Percentiles rank a stretch among this genome's conserved stretches.
Evolutionary conservation across 371 early-diverging fungal species (phyloP).

Genomic region (Apophysomyces ossiformis): DNA sequence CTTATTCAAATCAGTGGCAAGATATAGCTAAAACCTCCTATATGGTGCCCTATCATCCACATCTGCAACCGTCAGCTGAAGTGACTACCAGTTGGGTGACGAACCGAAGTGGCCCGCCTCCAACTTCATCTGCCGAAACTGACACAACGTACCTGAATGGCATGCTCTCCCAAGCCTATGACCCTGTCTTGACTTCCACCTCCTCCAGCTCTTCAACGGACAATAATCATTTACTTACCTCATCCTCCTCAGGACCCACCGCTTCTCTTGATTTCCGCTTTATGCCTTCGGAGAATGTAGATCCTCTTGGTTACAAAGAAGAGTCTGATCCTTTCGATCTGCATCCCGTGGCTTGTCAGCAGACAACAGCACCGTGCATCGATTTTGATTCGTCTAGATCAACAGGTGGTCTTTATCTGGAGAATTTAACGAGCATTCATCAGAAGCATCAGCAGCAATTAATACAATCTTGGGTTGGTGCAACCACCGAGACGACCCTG

Average conservation of each 20-base stretch:
- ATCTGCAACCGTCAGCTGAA: background rate
- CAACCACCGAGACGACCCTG: background rate
- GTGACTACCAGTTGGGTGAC: background rate
- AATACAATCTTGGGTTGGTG: conserved; percentile 31
- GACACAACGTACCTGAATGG: background rate
- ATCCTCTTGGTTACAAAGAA: background rate
- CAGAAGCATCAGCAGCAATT: conserved; percentile 25
- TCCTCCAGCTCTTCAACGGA: conserved; percentile 1
- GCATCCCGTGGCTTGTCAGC: background rate
- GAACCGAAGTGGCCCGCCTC: background rate
- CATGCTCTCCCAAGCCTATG: background rate
- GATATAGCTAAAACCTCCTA: background rate
- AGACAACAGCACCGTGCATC: background rate
- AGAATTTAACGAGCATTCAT: conserved; percentile 20
- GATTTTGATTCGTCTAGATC: conserved; percentile 12
- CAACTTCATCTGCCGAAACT: background rate
- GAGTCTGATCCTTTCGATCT: background rate
- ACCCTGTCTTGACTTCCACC: background rate
- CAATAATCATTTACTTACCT: background rate
- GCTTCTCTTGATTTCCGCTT: conserved; percentile 10
- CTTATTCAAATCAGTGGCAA: conserved; percentile 3
- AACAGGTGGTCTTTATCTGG: conserved; percentile 12
- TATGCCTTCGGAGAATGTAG: conserved; percentile 4
- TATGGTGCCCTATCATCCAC: background rate
- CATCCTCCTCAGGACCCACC: background rate